Evolutionary conservation across 345 rosid species (phyloP), one percentile per base, ranked within the genome.

Genomic region (Eucalyptus pauciflora): DNA sequence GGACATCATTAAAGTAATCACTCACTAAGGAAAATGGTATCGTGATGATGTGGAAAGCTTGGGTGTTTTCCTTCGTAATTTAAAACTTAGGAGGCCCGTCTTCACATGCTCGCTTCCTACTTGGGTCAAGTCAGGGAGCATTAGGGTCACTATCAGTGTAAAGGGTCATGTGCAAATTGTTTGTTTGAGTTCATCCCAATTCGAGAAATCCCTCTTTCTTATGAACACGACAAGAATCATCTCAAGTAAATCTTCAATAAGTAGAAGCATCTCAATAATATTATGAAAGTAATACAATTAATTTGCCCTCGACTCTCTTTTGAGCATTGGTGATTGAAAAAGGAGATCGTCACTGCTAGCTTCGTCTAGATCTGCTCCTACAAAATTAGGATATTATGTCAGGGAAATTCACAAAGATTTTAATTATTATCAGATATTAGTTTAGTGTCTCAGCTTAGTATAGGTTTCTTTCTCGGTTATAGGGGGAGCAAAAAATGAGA

Each of bases 311-410:
- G 6, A 31, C 37, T 64, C 20, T 15, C 20, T n/a, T 64, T 64
- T 13, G 5, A 31, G 76, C 6, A 64, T n/a, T n/a, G 5, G 76
- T 7, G 31, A 7, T 64, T n/a, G 37, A 11, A 33, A 25, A n/a
- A 64, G 0, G 10, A 16, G 20, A n/a, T 3, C 2, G 6, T 4
- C 41, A 14, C 5, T 0, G 1, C 20, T 64, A 64, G 1, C 0
- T 17, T 33, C 2, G 1, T 64, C 41, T 56, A 16, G 6, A 64
- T n/a, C 8, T 0, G 6, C 3, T 31, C 10, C 41, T n/a, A 15
- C 18, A n/a, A n/a, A 64, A 13, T 64, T 27, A n/a, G 0, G 20
- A 64, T 64, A n/a, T 64, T 4, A 4, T 64, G 18, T n/a, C 6
- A 0, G 5, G 37, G 9, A n/a, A 64, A 7, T n/a, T 64, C 41